These are phyloP conservation scores for Pseudonitzschia multiseries DNA, from an alignment of 108 stramenopile genomes.

Conservation along the genomic window DNA sequence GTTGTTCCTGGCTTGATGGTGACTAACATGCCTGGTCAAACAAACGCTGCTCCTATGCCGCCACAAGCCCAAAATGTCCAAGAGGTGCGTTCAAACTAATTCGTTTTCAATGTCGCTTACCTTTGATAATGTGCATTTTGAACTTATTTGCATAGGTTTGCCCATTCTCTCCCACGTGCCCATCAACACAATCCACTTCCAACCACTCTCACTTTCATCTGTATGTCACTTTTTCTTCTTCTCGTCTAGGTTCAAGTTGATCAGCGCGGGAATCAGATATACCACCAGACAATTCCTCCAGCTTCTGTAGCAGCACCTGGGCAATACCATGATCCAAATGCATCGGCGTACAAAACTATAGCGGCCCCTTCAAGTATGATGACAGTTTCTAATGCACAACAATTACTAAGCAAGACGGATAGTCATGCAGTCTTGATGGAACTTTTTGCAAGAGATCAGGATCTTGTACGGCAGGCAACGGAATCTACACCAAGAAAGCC, in stretches of 20 bases:
- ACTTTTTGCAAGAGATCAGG: constrained; percentile 89
- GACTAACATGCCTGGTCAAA: constrained; percentile 26
- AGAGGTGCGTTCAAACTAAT: constrained; percentile 34
- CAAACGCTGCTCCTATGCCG: constrained; percentile 2
- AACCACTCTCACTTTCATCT: background rate
- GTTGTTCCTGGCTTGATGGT: constrained; percentile 55
- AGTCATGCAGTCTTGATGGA: constrained; percentile 92
- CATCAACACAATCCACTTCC: no score
- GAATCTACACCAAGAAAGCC: constrained; percentile 39
- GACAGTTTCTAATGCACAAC: constrained; percentile 8
- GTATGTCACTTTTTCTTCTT: background rate
- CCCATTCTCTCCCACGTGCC: no score
- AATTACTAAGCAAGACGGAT: constrained; percentile 82
- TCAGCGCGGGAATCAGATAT: constrained; percentile 52
- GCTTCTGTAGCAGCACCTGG: constrained; percentile 19
- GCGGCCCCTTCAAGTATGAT: background rate
- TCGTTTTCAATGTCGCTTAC: background rate
- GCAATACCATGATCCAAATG: constrained; percentile 47
- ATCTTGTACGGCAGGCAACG: constrained; percentile 82
- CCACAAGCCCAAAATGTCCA: constrained; percentile 37
- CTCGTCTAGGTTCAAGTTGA: constrained; percentile 32
- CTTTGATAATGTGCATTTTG: no score
- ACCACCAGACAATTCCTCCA: constrained; percentile 10
- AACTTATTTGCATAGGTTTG: no score
- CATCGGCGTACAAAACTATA: background rate